Evolutionary conservation across 805 yeast genomes (phyloP).

Genomic region (Candida andamanensis): DNA sequence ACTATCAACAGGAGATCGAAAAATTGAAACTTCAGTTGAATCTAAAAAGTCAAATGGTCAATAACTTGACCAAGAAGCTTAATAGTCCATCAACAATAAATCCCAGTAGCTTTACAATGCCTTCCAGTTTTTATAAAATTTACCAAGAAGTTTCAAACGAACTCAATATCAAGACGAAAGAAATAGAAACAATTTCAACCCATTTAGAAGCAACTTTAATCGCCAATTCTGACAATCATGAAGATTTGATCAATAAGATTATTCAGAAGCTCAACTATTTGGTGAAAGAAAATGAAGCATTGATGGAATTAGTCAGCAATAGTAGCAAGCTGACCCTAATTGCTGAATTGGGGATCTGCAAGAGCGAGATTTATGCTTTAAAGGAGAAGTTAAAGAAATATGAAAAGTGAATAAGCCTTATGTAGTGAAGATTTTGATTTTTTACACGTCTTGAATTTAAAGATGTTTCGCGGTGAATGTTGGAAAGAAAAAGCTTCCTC

Average conservation of each 20-base stretch:
- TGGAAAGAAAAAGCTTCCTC: neutral
- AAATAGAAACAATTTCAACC: conserved; percentile 18
- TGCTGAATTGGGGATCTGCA: conserved; percentile 60
- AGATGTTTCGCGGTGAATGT: no score
- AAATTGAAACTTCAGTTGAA: conserved; percentile 46
- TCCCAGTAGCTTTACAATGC: conserved; percentile 1
- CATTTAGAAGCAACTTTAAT: conserved; percentile 6
- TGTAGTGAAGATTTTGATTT: no score
- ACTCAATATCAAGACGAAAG: conserved; percentile 42
- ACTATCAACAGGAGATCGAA: conserved; percentile 18
- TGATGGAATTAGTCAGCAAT: conserved; percentile 65
- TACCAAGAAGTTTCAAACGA: conserved; percentile 46
- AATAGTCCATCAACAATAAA: conserved; percentile 4
- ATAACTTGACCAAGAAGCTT: conserved; percentile 31
- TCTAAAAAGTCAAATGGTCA: conserved; percentile 46
- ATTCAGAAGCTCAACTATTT: conserved; percentile 55
- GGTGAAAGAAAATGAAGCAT: conserved; percentile 63
- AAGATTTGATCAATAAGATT: conserved; percentile 71
- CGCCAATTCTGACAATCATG: conserved; percentile 14
- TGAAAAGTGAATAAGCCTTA: no score
- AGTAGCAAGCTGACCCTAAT: conserved; percentile 72
- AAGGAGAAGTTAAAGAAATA: conserved; percentile 6
- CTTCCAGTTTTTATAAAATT: conserved; percentile 32
- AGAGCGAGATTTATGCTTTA: conserved; percentile 25
- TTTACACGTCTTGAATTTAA: no score